Evolutionary conservation across 2,329 filamentous ascomycete species (phyloP), one percentile per base, ranked within the genome.

Genomic region (Didymella pinodella): DNA sequence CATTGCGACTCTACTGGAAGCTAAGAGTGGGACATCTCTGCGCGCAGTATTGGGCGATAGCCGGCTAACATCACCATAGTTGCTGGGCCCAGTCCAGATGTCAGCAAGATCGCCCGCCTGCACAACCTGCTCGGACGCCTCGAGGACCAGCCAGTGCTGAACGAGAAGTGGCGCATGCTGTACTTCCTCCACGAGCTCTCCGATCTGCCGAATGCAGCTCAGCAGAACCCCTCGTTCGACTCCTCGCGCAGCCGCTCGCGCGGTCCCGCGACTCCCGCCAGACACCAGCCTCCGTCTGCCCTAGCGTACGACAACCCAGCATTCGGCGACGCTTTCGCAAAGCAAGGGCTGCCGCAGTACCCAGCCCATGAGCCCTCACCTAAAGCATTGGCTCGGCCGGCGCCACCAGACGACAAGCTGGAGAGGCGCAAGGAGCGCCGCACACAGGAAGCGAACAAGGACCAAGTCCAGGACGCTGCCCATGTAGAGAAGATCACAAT

Each of bases 101-200:
- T 90, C 83, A 22, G 87, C 86, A 69, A 86, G 93, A 77, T 70
- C 61, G 92, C 93, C 20, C 86, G 89, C 62, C 97, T 97, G 78
- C 90, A 92, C 25, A 96, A 97, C 72, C 85, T 99, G 28, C 97
- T 97, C 78, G 92, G 92, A 32, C 86, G 92, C 56, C 85, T 99
- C 18, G 83, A 97, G 26, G 91, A 92, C n/a, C 88, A 97, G 65
- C 93, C 93, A 0, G 93, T 98, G 6, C 84, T 99, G 44, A 90
- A 91, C 70, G 91, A 97, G 77, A 99, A 99, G 84, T 98, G 93
- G 93, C 92, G 91, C 3, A 97, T 99, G 65, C 83, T 99, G 20
- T 96, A 96, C 75, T 87, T 99, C 41, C 85, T 99, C 41, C 90
- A 95, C 75, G 88, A 92, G 69, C 85, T 97, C 47, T 88, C 91